Percentiles rank a stretch among this genome's conserved stretches.
These are phyloP conservation scores for Tylopilus sp. DNA, from an alignment of 1,284 basidiomycete species.

Conservation along the genomic window DNA sequence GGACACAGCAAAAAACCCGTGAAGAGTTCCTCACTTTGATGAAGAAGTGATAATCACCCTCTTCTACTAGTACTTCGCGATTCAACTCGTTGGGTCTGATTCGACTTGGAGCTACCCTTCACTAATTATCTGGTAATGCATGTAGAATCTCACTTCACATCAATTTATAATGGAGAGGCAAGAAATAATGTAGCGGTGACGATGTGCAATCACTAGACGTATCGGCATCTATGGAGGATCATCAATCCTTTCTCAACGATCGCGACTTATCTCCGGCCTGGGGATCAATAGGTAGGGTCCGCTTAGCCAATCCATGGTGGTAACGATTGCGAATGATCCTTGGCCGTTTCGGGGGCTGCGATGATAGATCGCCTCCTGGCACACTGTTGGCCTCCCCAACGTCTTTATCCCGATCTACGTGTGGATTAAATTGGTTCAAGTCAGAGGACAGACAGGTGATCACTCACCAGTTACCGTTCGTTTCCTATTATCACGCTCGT, in stretches of 20 bases:
- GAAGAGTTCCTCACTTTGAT: slow-evolving; percentile 89
- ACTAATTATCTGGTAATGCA: slow-evolving; percentile 24
- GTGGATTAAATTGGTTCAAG: neutral
- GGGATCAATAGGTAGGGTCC: slow-evolving; percentile 56
- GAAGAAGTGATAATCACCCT: slow-evolving; percentile 43
- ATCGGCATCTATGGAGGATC: slow-evolving; percentile 4
- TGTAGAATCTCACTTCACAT: slow-evolving; percentile 10
- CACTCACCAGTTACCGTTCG: slow-evolving; percentile 60
- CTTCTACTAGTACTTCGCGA: slow-evolving; percentile 19
- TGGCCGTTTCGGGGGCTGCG: slow-evolving; percentile 41
- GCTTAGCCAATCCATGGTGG: slow-evolving; percentile 47
- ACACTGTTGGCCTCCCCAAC: slow-evolving; percentile 22
- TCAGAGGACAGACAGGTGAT: neutral
- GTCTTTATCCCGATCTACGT: slow-evolving; percentile 37
- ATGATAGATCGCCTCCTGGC: slow-evolving; percentile 21
- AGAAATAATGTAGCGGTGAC: slow-evolving; percentile 26
- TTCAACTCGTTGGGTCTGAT: slow-evolving; percentile 37
- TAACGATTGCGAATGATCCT: slow-evolving; percentile 47
- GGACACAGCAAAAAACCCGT: slow-evolving; percentile 93
- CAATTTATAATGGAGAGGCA: slow-evolving; percentile 14
- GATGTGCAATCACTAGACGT: slow-evolving; percentile 16
- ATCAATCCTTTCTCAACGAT: slow-evolving; percentile 46
- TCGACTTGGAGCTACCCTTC: slow-evolving; percentile 32
- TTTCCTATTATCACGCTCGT: slow-evolving; percentile 65
- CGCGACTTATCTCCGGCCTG: slow-evolving; percentile 52